Percentiles rank a stretch among this genome's conserved stretches.
Evolutionary conservation across 176 grass and related monocot genomes (phyloP).

Genomic region (Olyra latifolia): DNA sequence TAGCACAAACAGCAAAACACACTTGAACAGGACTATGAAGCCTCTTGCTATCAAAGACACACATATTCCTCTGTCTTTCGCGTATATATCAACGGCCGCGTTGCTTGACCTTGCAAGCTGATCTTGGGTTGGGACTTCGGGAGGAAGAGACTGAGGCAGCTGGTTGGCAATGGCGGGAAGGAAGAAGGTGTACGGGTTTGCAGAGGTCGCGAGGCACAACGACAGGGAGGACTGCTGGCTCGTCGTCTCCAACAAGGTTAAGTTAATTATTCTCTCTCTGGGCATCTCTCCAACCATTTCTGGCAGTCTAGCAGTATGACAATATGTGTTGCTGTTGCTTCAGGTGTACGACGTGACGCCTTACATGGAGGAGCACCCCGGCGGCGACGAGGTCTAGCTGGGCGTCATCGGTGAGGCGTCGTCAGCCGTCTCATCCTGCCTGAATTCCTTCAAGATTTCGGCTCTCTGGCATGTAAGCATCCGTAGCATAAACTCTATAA

Average conservation of each 20-base stretch:
- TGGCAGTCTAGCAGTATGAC: too few species aligned
- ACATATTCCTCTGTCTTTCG: too few species aligned
- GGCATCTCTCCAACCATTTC: neutral
- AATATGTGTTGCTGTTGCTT: neutral
- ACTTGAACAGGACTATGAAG: too few species aligned
- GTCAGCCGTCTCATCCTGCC: too few species aligned
- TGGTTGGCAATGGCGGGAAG: conserved; percentile 16
- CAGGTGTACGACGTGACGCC: conserved; percentile 51
- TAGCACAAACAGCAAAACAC: too few species aligned
- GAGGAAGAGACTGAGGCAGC: neutral
- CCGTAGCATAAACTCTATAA: too few species aligned
- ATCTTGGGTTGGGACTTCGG: too few species aligned
- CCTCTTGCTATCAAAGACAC: too few species aligned
- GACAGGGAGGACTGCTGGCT: conserved; percentile 37
- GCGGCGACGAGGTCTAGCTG: conserved; percentile 56
- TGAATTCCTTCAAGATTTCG: too few species aligned
- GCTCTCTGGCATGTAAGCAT: too few species aligned
- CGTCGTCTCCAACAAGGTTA: conserved; percentile 45
- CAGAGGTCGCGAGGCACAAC: conserved; percentile 34
- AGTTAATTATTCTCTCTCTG: neutral
- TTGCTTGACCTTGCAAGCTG: too few species aligned
- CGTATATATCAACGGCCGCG: too few species aligned
- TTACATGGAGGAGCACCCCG: conserved; percentile 63
- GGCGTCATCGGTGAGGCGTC: neutral
- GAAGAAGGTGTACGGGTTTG: conserved; percentile 24